These are phyloP conservation scores for Tricladium varicosporioides DNA, from an alignment of 2,329 filamentous ascomycete genomes.

Conservation along the genomic window DNA sequence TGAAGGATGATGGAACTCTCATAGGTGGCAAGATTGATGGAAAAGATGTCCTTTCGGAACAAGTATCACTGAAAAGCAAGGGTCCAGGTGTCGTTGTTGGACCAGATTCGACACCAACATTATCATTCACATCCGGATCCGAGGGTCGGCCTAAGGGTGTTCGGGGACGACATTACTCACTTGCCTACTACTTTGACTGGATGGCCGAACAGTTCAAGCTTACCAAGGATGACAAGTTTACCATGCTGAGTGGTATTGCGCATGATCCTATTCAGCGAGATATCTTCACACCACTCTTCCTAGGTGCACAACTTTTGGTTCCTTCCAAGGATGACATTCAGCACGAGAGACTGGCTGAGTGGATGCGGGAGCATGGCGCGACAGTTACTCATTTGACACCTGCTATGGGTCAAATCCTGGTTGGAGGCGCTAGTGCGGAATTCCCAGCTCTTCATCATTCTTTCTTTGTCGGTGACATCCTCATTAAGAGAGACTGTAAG, in stretches of 20 bases:
- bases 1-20: conserved; percentile 70
- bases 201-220: conserved; percentile 84
- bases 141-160: conserved; percentile 87
- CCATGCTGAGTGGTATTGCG: conserved; percentile 81
- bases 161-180: conserved; percentile 78
- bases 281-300: conserved; percentile 87
- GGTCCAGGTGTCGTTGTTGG: conserved; percentile 75
- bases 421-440: conserved; percentile 75
- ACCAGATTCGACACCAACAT: conserved; percentile 77
- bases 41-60: conserved; percentile 62
- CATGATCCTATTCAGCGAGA: conserved; percentile 70
- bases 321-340: conserved; percentile 81
- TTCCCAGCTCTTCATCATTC: conserved; percentile 76
- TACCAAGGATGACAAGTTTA: conserved; percentile 71
- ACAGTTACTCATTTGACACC: conserved; percentile 89
- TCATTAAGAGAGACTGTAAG: conserved; percentile 81
- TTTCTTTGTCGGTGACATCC: conserved; percentile 89
- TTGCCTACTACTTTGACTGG: conserved; percentile 88
- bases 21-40: conserved; percentile 66
- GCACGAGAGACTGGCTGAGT: conserved; percentile 82
- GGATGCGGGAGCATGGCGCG: conserved; percentile 73
- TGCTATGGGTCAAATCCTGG: conserved; percentile 92
- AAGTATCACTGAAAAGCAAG: conserved; percentile 48
- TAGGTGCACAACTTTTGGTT: conserved; percentile 76
- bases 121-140: conserved; percentile 71